These are phyloP conservation scores for Exophiala lecanii-corni DNA, from an alignment of 2,329 filamentous ascomycete genomes.

Conservation along the genomic window DNA sequence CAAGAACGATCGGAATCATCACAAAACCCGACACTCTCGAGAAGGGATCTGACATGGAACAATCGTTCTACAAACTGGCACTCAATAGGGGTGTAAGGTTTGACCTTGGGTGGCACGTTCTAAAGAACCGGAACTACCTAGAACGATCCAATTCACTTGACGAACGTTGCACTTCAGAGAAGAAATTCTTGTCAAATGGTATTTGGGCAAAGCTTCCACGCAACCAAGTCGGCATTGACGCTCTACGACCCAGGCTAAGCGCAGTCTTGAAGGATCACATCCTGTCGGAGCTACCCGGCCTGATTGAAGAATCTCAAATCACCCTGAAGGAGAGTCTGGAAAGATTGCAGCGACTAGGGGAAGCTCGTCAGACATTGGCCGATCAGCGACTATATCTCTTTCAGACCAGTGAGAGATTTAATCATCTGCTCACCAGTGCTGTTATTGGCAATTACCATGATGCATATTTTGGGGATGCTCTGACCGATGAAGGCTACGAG, in stretches of 20 bases:
- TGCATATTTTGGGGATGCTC: slow-evolving; percentile 15
- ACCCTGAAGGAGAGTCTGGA: slow-evolving; percentile 27
- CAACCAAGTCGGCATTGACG: slow-evolving; percentile 20
- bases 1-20: slow-evolving; percentile 43
- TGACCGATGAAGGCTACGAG: slow-evolving; percentile 25
- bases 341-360: slow-evolving; percentile 9
- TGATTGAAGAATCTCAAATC: slow-evolving; percentile 25
- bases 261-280: slow-evolving; percentile 26
- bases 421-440: not conserved
- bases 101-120: slow-evolving; percentile 30
- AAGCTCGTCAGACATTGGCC: slow-evolving; percentile 12
- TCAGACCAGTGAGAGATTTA: not conserved
- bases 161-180: slow-evolving; percentile 22
- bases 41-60: slow-evolving; percentile 34
- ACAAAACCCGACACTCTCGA: slow-evolving; percentile 44
- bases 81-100: slow-evolving; percentile 34
- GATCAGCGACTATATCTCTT: slow-evolving; percentile 24
- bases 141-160: slow-evolving; percentile 13
- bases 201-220: slow-evolving; percentile 21
- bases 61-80: slow-evolving; percentile 34
- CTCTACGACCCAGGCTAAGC: slow-evolving; percentile 24
- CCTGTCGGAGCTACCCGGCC: slow-evolving; percentile 19
- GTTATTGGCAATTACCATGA: slow-evolving; percentile 1
- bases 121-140: slow-evolving; percentile 26
- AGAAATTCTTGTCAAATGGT: slow-evolving; percentile 22